Percentiles rank a stretch among this genome's conserved stretches.
Evolutionary conservation across 192 early-diverging fungal species (phyloP).

Genomic region (Dispira simplex): DNA sequence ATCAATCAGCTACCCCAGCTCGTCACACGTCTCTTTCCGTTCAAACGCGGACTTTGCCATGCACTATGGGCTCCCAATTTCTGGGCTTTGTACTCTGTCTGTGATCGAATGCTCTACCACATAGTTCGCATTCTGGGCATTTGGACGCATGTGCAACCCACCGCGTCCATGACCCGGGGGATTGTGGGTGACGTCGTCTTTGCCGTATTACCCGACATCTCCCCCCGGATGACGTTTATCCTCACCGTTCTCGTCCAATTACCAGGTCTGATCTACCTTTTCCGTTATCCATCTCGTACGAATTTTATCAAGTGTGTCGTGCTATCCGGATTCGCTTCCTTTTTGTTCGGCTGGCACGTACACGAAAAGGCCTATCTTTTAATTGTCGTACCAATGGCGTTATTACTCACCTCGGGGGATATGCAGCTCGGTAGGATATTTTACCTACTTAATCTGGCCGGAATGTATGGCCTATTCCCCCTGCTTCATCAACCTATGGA

Average conservation of each 20-base stretch:
- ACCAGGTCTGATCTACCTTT: constrained; percentile 16
- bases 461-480: constrained; percentile 14
- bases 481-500: constrained; percentile 12
- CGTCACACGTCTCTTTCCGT: constrained; percentile 74
- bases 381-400: constrained; percentile 31
- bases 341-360: constrained; percentile 96
- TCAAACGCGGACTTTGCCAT: constrained; percentile 91
- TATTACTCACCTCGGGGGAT: constrained; percentile 17
- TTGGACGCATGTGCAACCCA: background rate
- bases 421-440: constrained; percentile 1
- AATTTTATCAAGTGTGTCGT: constrained; percentile 55
- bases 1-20: constrained; percentile 63
- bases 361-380: constrained; percentile 93
- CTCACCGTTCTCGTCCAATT: constrained; percentile 57
- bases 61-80: constrained; percentile 96
- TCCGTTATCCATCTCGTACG: constrained; percentile 26
- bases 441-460: background rate
- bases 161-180: constrained; percentile 64
- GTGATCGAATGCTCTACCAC: constrained; percentile 47
- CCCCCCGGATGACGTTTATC: constrained; percentile 51
- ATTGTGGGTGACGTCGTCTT: constrained; percentile 79
- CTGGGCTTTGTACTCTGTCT: constrained; percentile 84
- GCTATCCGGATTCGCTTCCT: constrained; percentile 73
- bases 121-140: background rate
- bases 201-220: constrained; percentile 57